Base-by-base conservation (phyloP, 768 basidiomycete species). In the Lyophyllum shimeji region DNA sequence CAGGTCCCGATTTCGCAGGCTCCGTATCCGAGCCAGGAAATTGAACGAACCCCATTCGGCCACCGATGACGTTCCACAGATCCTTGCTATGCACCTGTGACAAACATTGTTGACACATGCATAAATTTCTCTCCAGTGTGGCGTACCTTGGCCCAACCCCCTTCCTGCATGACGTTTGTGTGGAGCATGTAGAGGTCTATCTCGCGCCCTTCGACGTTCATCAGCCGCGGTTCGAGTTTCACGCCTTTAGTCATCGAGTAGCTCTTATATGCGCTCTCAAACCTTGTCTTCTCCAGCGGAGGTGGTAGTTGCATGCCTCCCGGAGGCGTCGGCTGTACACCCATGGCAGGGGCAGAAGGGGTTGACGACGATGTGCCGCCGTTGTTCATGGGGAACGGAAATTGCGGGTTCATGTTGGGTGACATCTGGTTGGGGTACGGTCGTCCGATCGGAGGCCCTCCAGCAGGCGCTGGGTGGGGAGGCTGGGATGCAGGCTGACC, bases 121-220 rank as follows among this genome's bases (percentile, higher is more conserved):
- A n/a, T 15, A 20, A 34, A 21, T 7, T 18, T 46, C n/a, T 58
- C 7, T 39, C 51, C 6, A 27, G 42, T 53, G 34, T 5, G 15
- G 71, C 74, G 63, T 63, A 85, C 86, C 56, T 76, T 76, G 15
- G 53, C 34, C 42, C 65, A 60, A 31, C 87, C 87, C 51, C 83
- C 84, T 64, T 84, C 81, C 31, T 69, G 74, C 68, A 87, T 78
- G 25, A 90, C 87, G 46, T 78, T 68, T 47, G 69, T 67, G 63
- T 90, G 87, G 42, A 91, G 68, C 29, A 66, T 64, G 69, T 84
- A 76, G 27, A 90, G 66, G 64, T 89, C 84, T n/a, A 90, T 79
- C 40, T 58, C 67, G 33, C 82, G 77, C 52, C 75, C 76, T 8
- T 88, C 87, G 37, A 83, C 71, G 33, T 69, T 72, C 62, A 83